phyloP scores from a whole-genome alignment of 345 rosid species.

The Camelina laxa region DNA sequence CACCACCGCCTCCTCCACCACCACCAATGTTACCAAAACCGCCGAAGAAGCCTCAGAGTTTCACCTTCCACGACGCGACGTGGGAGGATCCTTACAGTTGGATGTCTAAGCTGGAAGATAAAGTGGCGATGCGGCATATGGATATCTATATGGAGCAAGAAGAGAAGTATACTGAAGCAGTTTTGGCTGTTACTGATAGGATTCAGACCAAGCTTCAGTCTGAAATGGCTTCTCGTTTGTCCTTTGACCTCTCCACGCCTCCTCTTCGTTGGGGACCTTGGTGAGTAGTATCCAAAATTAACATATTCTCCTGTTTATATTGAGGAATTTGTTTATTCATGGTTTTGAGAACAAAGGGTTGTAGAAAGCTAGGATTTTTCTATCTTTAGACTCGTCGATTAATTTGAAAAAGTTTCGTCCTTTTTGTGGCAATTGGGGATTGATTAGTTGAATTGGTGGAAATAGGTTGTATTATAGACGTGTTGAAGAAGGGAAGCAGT shows the following conservation, averaged over 20 bases:
- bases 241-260: slow-evolving; percentile 86
- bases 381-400: slow-evolving; percentile 1
- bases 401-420: slow-evolving; percentile 1
- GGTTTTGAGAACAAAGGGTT: not conserved
- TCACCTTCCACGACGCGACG: slow-evolving; percentile 67
- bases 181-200: slow-evolving; percentile 73
- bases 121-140: slow-evolving; percentile 98
- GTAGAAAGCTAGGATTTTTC: slow-evolving; percentile 18
- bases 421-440: not conserved
- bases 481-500: slow-evolving; percentile 93
- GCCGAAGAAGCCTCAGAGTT: slow-evolving; percentile 77
- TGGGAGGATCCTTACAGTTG: slow-evolving; percentile 98
- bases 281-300: slow-evolving; percentile 39
- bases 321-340: not conserved
- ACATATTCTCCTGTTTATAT: not conserved
- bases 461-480: slow-evolving; percentile 89
- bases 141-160: slow-evolving; percentile 93
- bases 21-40: slow-evolving; percentile 84
- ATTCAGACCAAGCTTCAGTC: slow-evolving; percentile 86
- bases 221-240: slow-evolving; percentile 87
- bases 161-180: slow-evolving; percentile 90
- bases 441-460: slow-evolving; percentile 27
- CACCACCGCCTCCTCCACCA: slow-evolving; percentile 49
- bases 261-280: slow-evolving; percentile 96
- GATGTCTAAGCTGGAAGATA: slow-evolving; percentile 88